Evolutionary conservation across 2,329 filamentous ascomycete genomes (phyloP).

Genomic region (Colletotrichum sp.): DNA sequence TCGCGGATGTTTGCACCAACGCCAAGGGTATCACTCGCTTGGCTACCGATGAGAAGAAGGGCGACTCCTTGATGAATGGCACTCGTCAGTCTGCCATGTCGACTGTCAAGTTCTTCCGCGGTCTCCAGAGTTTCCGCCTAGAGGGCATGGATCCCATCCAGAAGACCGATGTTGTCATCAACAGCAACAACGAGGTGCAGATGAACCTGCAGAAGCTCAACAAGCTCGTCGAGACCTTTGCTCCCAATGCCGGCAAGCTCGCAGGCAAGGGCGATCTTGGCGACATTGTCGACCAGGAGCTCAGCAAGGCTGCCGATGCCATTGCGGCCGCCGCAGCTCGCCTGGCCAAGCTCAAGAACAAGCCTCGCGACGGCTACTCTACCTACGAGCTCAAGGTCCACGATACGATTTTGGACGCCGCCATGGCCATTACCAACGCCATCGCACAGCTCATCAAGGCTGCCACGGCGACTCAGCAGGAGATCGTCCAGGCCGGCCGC

Average conservation of each 20-base stretch:
- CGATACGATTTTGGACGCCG: slow-evolving; percentile 92
- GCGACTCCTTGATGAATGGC: slow-evolving; percentile 81
- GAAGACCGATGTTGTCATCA: slow-evolving; percentile 97
- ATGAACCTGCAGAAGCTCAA: slow-evolving; percentile 92
- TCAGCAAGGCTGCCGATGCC: slow-evolving; percentile 92
- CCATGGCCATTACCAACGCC: slow-evolving; percentile 90
- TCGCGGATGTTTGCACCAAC: slow-evolving; percentile 94
- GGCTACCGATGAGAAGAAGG: slow-evolving; percentile 94
- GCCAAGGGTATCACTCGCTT: slow-evolving; percentile 94
- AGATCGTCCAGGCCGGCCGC: slow-evolving; percentile 93
- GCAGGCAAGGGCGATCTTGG: slow-evolving; percentile 84
- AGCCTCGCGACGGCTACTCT: slow-evolving; percentile 93
- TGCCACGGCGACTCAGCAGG: slow-evolving; percentile 89
- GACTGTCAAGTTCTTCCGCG: slow-evolving; percentile 93
- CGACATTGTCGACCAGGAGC: slow-evolving; percentile 89
- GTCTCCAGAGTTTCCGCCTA: slow-evolving; percentile 90
- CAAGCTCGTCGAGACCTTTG: slow-evolving; percentile 90
- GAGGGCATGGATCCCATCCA: slow-evolving; percentile 89
- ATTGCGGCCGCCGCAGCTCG: slow-evolving; percentile 92
- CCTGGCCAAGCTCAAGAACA: slow-evolving; percentile 90
- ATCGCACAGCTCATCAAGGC: slow-evolving; percentile 96
- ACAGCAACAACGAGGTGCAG: slow-evolving; percentile 95
- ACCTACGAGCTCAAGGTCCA: slow-evolving; percentile 97
- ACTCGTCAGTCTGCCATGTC: slow-evolving; percentile 85
- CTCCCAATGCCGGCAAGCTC: slow-evolving; percentile 85